A percentile compares a stretch with the other conserved stretches of the same genome.
Evolutionary conservation across 345 rosid genomes (phyloP).

Genomic region (Passiflora organensis): DNA sequence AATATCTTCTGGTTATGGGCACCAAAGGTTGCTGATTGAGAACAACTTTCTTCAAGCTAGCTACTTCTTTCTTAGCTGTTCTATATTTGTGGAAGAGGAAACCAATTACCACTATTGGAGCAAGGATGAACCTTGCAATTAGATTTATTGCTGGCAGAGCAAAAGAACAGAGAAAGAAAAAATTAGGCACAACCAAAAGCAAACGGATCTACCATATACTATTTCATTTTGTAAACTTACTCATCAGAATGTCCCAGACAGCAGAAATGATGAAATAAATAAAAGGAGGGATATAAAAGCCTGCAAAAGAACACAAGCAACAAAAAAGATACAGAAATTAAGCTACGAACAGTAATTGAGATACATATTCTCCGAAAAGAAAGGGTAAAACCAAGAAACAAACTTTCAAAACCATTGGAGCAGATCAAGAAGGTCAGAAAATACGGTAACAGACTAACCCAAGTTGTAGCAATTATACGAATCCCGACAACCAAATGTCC

Average conservation of each 20-base stretch:
- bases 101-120: slow-evolving; percentile 21
- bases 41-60: background rate
- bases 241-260: slow-evolving; percentile 10
- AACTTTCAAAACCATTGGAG: background rate
- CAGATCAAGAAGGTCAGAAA: background rate
- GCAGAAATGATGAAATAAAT: background rate
- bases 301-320: slow-evolving; percentile 11
- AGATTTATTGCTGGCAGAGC: slow-evolving; percentile 17
- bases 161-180: background rate
- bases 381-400: slow-evolving; percentile 1
- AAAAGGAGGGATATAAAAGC: background rate
- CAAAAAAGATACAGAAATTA: background rate
- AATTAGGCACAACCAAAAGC: slow-evolving; percentile 1
- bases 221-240: slow-evolving; percentile 8
- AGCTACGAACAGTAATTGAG: background rate
- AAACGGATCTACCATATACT: background rate
- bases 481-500: slow-evolving; percentile 39
- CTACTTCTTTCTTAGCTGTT: slow-evolving; percentile 6
- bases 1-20: slow-evolving; percentile 16
- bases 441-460: background rate
- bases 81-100: slow-evolving; percentile 22
- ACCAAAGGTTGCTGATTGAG: slow-evolving; percentile 2
- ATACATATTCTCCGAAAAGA: background rate
- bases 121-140: slow-evolving; percentile 25
- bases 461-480: slow-evolving; percentile 16